Percentiles rank a stretch among this genome's conserved stretches.
phyloP scores from a whole-genome alignment of 495 filamentous ascomycete genomes.

The Daldinia loculata region DNA sequence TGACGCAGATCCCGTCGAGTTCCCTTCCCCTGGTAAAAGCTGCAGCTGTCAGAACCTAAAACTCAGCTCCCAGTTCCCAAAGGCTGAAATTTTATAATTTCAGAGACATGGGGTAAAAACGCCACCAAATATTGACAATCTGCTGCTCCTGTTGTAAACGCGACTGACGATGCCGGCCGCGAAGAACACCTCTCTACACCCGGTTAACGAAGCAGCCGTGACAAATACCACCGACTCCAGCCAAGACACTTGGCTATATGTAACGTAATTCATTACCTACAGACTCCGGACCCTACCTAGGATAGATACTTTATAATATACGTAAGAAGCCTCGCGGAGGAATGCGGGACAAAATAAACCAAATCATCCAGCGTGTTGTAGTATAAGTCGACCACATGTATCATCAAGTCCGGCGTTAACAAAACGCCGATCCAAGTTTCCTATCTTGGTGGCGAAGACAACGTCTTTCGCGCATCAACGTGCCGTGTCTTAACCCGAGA shows the following conservation, averaged over 20 bases:
- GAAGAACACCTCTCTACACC: neutral
- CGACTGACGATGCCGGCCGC: neutral
- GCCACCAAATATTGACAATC: neutral
- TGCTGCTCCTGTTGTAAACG: neutral
- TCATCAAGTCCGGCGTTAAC: neutral
- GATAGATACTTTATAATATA: neutral
- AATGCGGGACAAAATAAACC: conserved; percentile 15
- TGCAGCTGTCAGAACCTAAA: conserved; percentile 2
- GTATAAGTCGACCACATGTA: neutral
- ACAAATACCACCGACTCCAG: conserved; percentile 2
- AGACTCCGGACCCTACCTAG: neutral
- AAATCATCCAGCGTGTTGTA: neutral
- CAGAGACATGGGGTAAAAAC: conserved; percentile 1
- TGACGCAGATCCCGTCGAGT: neutral
- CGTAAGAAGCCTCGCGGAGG: conserved; percentile 12
- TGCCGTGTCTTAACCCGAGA: conserved; percentile 19
- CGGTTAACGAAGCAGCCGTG: neutral
- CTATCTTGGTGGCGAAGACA: conserved; percentile 14
- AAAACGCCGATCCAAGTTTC: neutral
- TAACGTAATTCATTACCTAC: neutral
- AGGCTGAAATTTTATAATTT: neutral
- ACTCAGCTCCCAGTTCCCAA: neutral
- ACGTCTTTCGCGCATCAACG: neutral
- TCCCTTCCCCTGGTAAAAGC: neutral
- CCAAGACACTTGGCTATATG: conserved; percentile 25